Evolutionary conservation across 371 early-diverging fungal genomes (phyloP), one percentile per base, ranked within the genome.

Genomic region (Choanephora cucurbitarum): DNA sequence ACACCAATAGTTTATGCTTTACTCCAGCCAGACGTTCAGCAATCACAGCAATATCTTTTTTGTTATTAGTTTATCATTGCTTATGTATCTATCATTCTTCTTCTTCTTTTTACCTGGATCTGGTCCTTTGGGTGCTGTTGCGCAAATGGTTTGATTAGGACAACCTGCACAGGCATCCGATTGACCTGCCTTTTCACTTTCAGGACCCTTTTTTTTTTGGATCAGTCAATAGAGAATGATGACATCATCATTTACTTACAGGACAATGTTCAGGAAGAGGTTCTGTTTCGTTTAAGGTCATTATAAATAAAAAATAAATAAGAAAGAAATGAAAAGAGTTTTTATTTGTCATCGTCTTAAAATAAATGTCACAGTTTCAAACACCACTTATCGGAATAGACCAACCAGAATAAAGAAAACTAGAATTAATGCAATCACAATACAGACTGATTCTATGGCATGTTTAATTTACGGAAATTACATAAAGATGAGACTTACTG

Each of bases 161-260:
- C 99, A 99, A 8, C 99, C 99, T 37, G 81, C 94, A 73, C 99
- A 98, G 5, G 95, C 92, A 31, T 84, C 85, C 18, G 90, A 89
- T 66, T 91, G 91, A 22, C 99, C 99, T 11, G 99, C 99, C 50
- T 82, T 58, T 60, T 91, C 91, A 62, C 91, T 93, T 49, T 89
- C 90, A 4, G 94, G 84, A 1, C 97, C 95, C 85, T 86, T 63
- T 37, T 28, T 28, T 28, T 28, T 28, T 28, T 8, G 5, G 5
- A 44, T 14, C 23, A 19, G 32, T 40, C 3, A 19, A 5, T 46
- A 52, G 46, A 49, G 31, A 15, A 11, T 31, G 33, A 22, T 44
- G 44, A 44, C 44, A 37, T 53, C 44, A 53, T 55, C 55, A 46
- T 13, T 18, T 21, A 37, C 81, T 58, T 81, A 81, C 88, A 60